Percentiles rank a stretch among this genome's conserved stretches.
Conservation (phyloP, 345 rosid genomes). For the Pugionium cornutum region DNA sequence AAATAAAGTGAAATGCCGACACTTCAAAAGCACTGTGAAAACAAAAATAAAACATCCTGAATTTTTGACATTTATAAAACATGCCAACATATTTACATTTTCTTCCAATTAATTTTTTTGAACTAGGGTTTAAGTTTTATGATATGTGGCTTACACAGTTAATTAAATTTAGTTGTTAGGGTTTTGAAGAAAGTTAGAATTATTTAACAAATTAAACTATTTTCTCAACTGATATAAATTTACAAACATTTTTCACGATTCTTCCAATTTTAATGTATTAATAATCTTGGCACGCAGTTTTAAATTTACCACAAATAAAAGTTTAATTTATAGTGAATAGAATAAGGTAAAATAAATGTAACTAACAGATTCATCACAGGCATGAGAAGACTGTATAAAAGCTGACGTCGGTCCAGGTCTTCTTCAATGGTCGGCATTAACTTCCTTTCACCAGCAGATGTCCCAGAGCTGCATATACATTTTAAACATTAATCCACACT, state of each 20-base stretch:
- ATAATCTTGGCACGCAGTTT: not conserved
- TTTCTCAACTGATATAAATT: too few relatives aligned
- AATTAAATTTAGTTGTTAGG: too few relatives aligned
- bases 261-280: not conserved
- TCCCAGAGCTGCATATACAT: constrained; percentile 66
- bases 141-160: too few relatives aligned
- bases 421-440: constrained; percentile 85
- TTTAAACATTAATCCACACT: not conserved
- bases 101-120: too few relatives aligned
- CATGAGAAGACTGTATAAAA: constrained; percentile 75
- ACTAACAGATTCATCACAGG: constrained; percentile 93
- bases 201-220: too few relatives aligned
- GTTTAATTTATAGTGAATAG: not conserved
- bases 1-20: too few relatives aligned
- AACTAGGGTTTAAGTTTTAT: too few relatives aligned
- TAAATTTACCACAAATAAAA: not conserved
- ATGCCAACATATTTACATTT: too few relatives aligned
- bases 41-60: too few relatives aligned
- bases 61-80: too few relatives aligned
- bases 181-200: too few relatives aligned
- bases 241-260: not conserved
- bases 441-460: constrained; percentile 94
- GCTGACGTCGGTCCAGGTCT: constrained; percentile 74
- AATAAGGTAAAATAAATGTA: constrained; percentile 2
- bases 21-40: too few relatives aligned